Conservation (phyloP, 179 eudicot genomes). For the Vitellaria paradoxa region DNA sequence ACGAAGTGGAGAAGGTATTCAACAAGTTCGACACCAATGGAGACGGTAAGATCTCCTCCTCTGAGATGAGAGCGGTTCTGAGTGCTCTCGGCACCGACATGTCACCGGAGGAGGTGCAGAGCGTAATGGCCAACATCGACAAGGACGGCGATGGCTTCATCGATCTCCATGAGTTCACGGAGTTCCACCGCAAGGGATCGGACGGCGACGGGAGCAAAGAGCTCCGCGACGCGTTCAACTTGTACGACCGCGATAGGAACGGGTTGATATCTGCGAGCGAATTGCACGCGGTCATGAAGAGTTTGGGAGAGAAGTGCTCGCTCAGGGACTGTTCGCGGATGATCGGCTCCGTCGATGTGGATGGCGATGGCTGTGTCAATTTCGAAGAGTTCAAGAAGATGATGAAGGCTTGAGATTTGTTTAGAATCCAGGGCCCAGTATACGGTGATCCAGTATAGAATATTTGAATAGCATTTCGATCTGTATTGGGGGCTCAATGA, state of each 20-base stretch:
- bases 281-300: constrained; percentile 55
- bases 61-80: constrained; percentile 52
- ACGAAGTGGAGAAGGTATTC: constrained; percentile 52
- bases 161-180: constrained; percentile 48
- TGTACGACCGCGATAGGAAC: constrained; percentile 66
- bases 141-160: constrained; percentile 70
- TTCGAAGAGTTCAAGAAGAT: constrained; percentile 80
- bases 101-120: constrained; percentile 32
- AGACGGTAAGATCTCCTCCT: constrained; percentile 61
- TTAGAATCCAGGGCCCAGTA: no score
- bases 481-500: no score
- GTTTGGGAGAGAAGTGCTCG: constrained; percentile 58
- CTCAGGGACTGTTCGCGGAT: constrained; percentile 54
- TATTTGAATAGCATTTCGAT: no score
- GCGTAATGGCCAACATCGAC: constrained; percentile 68
- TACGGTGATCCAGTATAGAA: no score
- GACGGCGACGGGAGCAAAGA: constrained; percentile 14
- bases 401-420: constrained; percentile 39
- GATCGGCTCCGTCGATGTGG: constrained; percentile 62
- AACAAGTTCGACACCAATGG: constrained; percentile 66
- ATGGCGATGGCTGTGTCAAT: constrained; percentile 73
- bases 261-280: constrained; percentile 70
- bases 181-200: neutral
- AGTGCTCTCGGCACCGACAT: constrained; percentile 58
- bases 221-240: constrained; percentile 59